phyloP scores from a whole-genome alignment of 176 grass and related monocot genomes.

The Carex kokanica region DNA sequence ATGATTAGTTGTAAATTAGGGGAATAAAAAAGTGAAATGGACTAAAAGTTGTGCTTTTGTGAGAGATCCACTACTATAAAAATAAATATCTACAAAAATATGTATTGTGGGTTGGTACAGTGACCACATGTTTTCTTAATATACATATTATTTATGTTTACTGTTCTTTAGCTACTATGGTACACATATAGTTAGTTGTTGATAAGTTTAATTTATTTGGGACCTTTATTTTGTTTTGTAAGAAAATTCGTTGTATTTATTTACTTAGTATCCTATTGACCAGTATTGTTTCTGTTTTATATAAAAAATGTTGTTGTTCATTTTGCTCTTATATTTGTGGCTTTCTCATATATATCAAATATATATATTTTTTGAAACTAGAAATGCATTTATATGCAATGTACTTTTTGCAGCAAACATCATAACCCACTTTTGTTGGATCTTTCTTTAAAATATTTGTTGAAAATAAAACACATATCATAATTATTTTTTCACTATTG shows the following conservation, averaged over 20 bases:
- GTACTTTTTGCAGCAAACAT: background rate
- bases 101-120: background rate
- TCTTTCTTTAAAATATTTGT: background rate
- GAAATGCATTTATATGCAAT: background rate
- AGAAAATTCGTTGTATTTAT: background rate
- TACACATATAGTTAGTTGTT: background rate
- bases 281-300: background rate
- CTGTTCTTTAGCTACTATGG: background rate
- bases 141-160: background rate
- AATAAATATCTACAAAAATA: background rate
- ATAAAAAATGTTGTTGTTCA: background rate
- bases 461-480: background rate
- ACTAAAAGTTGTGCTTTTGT: background rate
- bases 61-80: background rate
- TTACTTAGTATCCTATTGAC: background rate
- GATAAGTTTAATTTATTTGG: background rate
- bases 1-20: slow-evolving; percentile 1
- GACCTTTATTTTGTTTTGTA: background rate
- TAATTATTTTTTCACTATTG: background rate
- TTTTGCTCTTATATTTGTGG: background rate
- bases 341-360: background rate
- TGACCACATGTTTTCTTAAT: background rate
- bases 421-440: background rate
- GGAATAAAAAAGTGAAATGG: background rate
- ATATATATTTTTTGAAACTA: background rate